phyloP scores from a whole-genome alignment of 2,329 filamentous ascomycete genomes.

The Fusarium pseudoanthophilum region DNA sequence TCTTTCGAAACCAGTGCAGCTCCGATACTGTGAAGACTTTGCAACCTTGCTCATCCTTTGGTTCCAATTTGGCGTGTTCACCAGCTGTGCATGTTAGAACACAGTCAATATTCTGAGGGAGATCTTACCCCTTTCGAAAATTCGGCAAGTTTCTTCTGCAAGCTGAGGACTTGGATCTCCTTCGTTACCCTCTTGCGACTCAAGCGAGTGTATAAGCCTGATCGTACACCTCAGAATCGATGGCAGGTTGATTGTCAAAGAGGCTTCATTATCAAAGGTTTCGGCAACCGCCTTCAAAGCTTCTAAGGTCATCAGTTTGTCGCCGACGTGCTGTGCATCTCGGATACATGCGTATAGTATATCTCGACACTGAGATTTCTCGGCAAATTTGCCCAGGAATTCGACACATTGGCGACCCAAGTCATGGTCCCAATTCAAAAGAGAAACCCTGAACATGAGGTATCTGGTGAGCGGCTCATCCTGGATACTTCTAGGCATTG shows the following conservation, averaged over 20 bases:
- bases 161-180: constrained; percentile 21
- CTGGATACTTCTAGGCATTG: constrained; percentile 68
- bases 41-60: constrained; percentile 53
- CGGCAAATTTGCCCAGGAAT: constrained; percentile 63
- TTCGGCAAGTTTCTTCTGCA: constrained; percentile 63
- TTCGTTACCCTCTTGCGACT: constrained; percentile 47
- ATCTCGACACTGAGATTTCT: constrained; percentile 61
- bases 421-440: constrained; percentile 67
- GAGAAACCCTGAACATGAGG: constrained; percentile 77
- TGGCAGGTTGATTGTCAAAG: constrained; percentile 47
- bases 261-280: constrained; percentile 37
- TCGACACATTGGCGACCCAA: constrained; percentile 73
- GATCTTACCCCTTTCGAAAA: constrained; percentile 57
- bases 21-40: constrained; percentile 71
- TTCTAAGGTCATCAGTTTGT: constrained; percentile 65
- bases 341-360: constrained; percentile 83
- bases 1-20: constrained; percentile 85
- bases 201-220: constrained; percentile 57
- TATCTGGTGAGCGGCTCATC: constrained; percentile 76
- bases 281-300: constrained; percentile 51
- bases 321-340: constrained; percentile 75
- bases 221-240: constrained; percentile 62
- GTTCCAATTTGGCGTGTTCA: constrained; percentile 47
- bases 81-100: constrained; percentile 40
- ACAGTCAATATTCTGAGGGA: background rate